phyloP scores from a whole-genome alignment of 148 eudicot species.

The Salicornia ramosissima region DNA sequence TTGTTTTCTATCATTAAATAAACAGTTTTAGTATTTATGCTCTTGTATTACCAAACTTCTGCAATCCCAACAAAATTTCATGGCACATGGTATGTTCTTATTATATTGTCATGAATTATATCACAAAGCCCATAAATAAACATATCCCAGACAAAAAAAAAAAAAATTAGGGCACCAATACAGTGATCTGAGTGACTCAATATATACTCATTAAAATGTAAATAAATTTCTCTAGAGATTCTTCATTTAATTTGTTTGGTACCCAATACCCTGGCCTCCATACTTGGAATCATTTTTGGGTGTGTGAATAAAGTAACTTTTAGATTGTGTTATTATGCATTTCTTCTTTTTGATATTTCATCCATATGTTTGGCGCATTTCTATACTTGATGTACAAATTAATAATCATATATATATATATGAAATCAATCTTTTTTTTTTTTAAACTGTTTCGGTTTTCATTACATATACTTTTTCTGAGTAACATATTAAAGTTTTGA shows the following conservation, averaged over 20 bases:
- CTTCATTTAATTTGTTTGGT: background rate
- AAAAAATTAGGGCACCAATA: constrained; percentile 16
- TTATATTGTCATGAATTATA: background rate
- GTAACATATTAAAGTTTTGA: too few relatives aligned
- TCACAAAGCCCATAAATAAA: constrained; percentile 19
- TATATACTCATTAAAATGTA: background rate
- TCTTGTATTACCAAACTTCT: constrained; percentile 21
- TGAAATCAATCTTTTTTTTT: too few relatives aligned
- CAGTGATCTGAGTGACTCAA: constrained; percentile 17
- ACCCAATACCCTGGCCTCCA: background rate
- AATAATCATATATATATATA: too few relatives aligned
- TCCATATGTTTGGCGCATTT: too few relatives aligned
- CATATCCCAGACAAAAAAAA: constrained; percentile 19
- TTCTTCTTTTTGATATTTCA: too few relatives aligned
- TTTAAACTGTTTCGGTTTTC: too few relatives aligned
- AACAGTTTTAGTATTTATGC: background rate
- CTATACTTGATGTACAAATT: too few relatives aligned
- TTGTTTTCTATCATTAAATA: constrained; percentile 22
- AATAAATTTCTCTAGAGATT: background rate
- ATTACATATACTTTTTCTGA: too few relatives aligned
- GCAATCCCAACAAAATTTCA: constrained; percentile 27
- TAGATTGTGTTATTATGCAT: background rate
- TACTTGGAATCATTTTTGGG: background rate
- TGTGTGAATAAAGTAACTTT: background rate
- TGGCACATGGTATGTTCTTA: constrained; percentile 34